Base-by-base conservation (phyloP, 108 stramenopile species). In the Pseudonitzschia pungens region DNA sequence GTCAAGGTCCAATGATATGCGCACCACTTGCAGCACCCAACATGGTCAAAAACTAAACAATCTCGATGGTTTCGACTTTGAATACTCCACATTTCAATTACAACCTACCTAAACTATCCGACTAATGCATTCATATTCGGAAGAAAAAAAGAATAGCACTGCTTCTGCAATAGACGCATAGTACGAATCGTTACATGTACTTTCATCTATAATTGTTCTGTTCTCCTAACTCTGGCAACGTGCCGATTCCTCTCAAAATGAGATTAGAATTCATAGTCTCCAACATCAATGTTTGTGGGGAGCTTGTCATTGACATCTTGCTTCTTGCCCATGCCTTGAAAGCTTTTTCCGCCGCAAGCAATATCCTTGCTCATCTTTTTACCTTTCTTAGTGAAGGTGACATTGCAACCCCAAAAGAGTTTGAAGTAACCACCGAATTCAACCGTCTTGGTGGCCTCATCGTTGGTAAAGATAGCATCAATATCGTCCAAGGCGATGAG, bases 351-450 rank as follows among this genome's bases (percentile, higher is more conserved):
- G 14, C 65, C 65, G 22, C 65, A 67, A 22, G 18, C 42, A 5
- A 67, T 29, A 45, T 22, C 22, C 27, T 67, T 67, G 44, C 65
- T 67, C 26, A 67, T 45, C 65, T 67, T 67, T 41, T 0, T 9
- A n/a, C 65, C 65, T 28, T 29, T 41, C 22, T 67, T 67, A 0
- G 12, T 67, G 65, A 45, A 67, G 12, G 65, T 67, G 24, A 67
- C 48, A 29, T 45, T 67, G 36, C 65, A 67, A 22, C 48, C 65
- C 65, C 65, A 67, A 29, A 50, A 45, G 15, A 45, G 28, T 18
- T 67, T 67, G 65, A 67, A 44, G 16, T 18, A 67, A 22, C 65
- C 65, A 40, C 48, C 65, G 15, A 67, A 50, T 67, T 67, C 27
- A 10, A 24, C 6, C 24, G 28, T 28, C 24, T 67, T 48, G 8